phyloP scores from a whole-genome alignment of 805 yeast genomes.

The Lachancea mirantina region DNA sequence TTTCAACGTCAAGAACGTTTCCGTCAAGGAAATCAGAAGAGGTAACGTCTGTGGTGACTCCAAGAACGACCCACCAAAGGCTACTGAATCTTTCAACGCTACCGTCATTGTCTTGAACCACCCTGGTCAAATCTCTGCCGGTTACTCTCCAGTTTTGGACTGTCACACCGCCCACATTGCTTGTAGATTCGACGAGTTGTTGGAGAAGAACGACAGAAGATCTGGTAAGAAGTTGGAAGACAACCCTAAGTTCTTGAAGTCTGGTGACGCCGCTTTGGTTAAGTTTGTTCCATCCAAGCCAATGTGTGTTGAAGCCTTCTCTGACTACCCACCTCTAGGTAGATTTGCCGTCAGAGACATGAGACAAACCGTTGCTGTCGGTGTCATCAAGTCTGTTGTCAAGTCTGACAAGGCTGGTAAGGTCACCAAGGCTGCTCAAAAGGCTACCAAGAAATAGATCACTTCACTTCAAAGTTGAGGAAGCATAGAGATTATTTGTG shows the following conservation, averaged over 20 bases:
- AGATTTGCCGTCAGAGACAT: constrained; percentile 99
- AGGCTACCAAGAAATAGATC: constrained; percentile 30
- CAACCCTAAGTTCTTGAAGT: constrained; percentile 86
- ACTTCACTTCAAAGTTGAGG: constrained; percentile 10
- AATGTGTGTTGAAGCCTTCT: constrained; percentile 90
- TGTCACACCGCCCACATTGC: constrained; percentile 93
- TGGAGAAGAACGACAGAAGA: constrained; percentile 85
- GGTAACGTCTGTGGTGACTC: constrained; percentile 92
- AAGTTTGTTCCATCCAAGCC: constrained; percentile 84
- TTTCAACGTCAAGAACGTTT: constrained; percentile 85
- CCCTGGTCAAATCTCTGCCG: constrained; percentile 87
- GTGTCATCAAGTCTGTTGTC: constrained; percentile 94
- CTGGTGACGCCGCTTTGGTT: constrained; percentile 95
- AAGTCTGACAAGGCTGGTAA: constrained; percentile 82
- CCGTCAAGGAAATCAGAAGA: constrained; percentile 83
- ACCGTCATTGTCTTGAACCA: constrained; percentile 85
- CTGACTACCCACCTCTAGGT: constrained; percentile 94
- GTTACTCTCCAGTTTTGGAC: constrained; percentile 87
- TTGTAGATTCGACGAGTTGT: constrained; percentile 73
- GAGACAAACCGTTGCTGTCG: constrained; percentile 99
- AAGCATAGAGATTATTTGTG: constrained; percentile 11
- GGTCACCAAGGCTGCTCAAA: constrained; percentile 89
- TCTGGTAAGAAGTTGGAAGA: constrained; percentile 89
- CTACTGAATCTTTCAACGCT: constrained; percentile 72
- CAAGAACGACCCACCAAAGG: constrained; percentile 82